phyloP scores from a whole-genome alignment of 768 basidiomycete genomes.

The Boletus pseudo-olivaceus region DNA sequence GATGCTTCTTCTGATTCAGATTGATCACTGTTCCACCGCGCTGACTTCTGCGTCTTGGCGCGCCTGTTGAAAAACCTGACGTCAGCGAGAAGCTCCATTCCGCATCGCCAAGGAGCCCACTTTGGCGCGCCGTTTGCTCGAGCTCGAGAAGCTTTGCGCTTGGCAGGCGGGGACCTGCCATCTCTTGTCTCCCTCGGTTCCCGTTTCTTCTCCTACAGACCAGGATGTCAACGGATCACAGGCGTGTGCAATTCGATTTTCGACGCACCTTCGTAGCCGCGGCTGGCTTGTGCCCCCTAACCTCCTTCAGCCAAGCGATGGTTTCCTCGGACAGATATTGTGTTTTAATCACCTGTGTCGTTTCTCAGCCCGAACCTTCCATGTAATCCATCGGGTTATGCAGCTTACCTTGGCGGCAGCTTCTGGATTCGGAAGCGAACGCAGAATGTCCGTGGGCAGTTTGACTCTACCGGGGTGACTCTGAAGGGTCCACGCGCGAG shows the following conservation, averaged over 20 bases:
- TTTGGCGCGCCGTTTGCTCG: slow-evolving; percentile 28
- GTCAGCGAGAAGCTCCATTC: slow-evolving; percentile 7
- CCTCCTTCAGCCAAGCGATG: slow-evolving; percentile 53
- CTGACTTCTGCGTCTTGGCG: slow-evolving; percentile 26
- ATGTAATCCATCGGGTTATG: neutral
- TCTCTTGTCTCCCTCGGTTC: slow-evolving; percentile 44
- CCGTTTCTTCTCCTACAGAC: slow-evolving; percentile 36
- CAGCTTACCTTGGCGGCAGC: slow-evolving; percentile 56
- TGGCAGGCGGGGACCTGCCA: slow-evolving; percentile 44
- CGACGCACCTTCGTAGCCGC: slow-evolving; percentile 27
- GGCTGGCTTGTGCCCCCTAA: slow-evolving; percentile 36
- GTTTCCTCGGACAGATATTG: slow-evolving; percentile 65
- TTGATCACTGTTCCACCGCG: slow-evolving; percentile 32
- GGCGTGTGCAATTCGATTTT: neutral
- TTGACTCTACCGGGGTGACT: slow-evolving; percentile 79
- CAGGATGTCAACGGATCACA: slow-evolving; percentile 1
- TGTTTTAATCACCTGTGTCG: slow-evolving; percentile 59
- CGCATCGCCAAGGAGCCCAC: slow-evolving; percentile 12
- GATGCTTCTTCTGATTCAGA: slow-evolving; percentile 29
- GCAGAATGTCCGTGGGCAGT: slow-evolving; percentile 80
- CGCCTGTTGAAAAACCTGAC: slow-evolving; percentile 15
- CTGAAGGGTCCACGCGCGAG: slow-evolving; percentile 69
- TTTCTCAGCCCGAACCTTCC: neutral
- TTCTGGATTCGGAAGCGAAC: slow-evolving; percentile 62
- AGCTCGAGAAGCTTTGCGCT: slow-evolving; percentile 49